phyloP scores from a whole-genome alignment of 768 basidiomycete species.

The Lactarius tabidus region DNA sequence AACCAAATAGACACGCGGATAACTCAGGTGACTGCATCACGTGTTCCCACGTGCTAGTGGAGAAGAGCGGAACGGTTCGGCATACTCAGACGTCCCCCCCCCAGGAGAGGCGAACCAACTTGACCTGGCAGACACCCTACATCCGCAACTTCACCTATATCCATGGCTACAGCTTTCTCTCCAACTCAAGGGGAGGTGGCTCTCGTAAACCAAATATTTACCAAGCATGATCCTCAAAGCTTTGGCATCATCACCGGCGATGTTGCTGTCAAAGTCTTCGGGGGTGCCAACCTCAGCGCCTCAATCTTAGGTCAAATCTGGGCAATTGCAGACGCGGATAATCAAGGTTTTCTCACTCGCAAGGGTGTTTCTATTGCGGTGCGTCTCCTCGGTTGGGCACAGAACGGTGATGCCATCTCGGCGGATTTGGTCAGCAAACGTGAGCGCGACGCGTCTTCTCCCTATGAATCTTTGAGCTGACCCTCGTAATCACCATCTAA shows the following conservation, averaged over 20 bases:
- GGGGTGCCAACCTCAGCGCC: conserved; percentile 76
- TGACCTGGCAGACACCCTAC: neutral
- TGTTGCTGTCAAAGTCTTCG: conserved; percentile 82
- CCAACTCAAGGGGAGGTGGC: conserved; percentile 48
- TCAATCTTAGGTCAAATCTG: conserved; percentile 87
- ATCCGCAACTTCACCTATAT: neutral
- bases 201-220: conserved; percentile 71
- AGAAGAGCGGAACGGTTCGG: neutral
- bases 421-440: conserved; percentile 64
- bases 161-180: conserved; percentile 42
- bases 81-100: neutral
- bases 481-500: conserved; percentile 33
- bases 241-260: conserved; percentile 86
- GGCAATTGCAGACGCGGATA: conserved; percentile 87
- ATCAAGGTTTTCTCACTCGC: conserved; percentile 87
- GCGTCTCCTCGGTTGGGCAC: conserved; percentile 90
- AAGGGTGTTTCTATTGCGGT: conserved; percentile 86
- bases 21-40: neutral
- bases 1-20: neutral
- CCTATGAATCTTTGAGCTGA: conserved; percentile 21
- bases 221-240: conserved; percentile 69
- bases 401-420: conserved; percentile 71
- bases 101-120: neutral
- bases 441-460: conserved; percentile 38
- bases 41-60: neutral